phyloP scores from a whole-genome alignment of 192 early-diverging fungal species.

The Coemansia sp. region DNA sequence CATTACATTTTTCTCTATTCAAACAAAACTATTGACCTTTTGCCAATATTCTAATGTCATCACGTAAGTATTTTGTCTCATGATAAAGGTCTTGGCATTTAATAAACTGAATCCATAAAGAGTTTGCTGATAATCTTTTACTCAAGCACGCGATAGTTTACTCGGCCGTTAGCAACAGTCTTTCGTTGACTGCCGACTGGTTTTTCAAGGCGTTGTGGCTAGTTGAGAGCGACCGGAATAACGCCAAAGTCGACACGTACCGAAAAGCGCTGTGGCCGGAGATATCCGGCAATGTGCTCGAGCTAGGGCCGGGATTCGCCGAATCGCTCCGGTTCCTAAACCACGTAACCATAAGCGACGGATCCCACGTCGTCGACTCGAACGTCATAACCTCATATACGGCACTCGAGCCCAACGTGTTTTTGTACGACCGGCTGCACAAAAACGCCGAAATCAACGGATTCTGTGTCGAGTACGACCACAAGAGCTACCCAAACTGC shows the following conservation, averaged over 20 bases:
- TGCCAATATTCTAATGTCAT: background rate
- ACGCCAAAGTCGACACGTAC: slow-evolving; percentile 39
- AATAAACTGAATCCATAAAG: background rate
- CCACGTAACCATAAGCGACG: slow-evolving; percentile 30
- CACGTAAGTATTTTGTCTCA: background rate
- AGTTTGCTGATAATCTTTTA: background rate
- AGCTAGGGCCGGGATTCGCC: slow-evolving; percentile 43
- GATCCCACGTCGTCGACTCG: slow-evolving; percentile 27
- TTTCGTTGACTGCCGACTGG: slow-evolving; percentile 24
- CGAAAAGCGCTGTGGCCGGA: slow-evolving; percentile 37
- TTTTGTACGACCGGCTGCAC: slow-evolving; percentile 32
- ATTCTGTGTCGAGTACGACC: slow-evolving; percentile 37
- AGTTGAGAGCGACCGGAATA: slow-evolving; percentile 34
- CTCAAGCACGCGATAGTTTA: slow-evolving; percentile 8
- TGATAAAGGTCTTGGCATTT: background rate
- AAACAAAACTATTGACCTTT: background rate
- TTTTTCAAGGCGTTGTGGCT: slow-evolving; percentile 32
- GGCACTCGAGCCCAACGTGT: slow-evolving; percentile 47
- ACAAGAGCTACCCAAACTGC: slow-evolving; percentile 13
- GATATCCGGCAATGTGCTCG: slow-evolving; percentile 46
- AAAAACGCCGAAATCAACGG: slow-evolving; percentile 36
- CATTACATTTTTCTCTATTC: background rate
- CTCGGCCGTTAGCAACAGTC: background rate
- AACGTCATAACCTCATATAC: slow-evolving; percentile 31
- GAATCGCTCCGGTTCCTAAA: slow-evolving; percentile 32